These are phyloP conservation scores for Mycena polygramma DNA, from an alignment of 768 basidiomycete species.

Conservation along the genomic window DNA sequence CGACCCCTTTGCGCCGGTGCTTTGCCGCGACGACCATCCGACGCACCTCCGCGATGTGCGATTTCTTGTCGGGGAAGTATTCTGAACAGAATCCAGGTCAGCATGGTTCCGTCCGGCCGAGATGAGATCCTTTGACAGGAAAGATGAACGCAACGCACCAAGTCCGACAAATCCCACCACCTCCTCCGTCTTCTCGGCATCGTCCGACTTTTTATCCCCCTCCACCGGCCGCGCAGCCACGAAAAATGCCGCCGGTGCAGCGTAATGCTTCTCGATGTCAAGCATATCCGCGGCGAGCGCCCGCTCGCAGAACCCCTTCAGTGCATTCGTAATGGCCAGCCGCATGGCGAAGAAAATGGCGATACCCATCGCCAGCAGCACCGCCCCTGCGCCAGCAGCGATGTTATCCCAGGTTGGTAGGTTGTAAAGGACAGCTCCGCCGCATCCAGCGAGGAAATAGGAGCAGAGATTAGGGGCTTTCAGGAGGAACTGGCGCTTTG, in stretches of 20 bases:
- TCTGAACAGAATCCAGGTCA: background rate
- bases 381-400: background rate
- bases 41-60: conserved; percentile 14
- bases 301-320: conserved; percentile 6
- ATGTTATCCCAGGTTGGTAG: background rate
- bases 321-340: background rate
- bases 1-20: conserved; percentile 18
- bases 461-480: background rate
- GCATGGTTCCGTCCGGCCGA: background rate
- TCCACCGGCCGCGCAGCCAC: conserved; percentile 13
- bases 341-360: background rate
- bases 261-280: conserved; percentile 22
- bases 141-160: conserved; percentile 9
- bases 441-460: conserved; percentile 17
- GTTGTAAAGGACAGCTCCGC: background rate
- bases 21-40: conserved; percentile 9
- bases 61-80: conserved; percentile 1
- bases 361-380: background rate
- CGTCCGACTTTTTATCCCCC: background rate
- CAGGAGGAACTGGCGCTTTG: background rate
- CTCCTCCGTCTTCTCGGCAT: conserved; percentile 4
- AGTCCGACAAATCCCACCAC: conserved; percentile 24
- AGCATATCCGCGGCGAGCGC: conserved; percentile 21
- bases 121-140: background rate
- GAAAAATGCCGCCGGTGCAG: conserved; percentile 9